phyloP scores from a whole-genome alignment of 2,329 filamentous ascomycete species.

The Whalleya microplaca region DNA sequence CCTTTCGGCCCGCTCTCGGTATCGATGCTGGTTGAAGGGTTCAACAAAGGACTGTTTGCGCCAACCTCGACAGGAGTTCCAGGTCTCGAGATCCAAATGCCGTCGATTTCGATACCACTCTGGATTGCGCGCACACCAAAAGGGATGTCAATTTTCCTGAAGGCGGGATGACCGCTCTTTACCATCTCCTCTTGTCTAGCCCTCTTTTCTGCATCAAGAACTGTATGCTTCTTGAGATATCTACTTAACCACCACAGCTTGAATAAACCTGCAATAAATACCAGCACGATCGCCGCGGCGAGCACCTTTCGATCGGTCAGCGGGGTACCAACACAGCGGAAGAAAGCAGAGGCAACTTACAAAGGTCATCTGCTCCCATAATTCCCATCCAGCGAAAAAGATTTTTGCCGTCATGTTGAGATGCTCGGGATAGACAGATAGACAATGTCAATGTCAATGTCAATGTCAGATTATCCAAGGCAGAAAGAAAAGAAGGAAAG shows the following conservation, averaged over 20 bases:
- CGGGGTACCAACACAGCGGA: background rate
- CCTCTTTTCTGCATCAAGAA: slow-evolving; percentile 69
- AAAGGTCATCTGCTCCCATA: slow-evolving; percentile 91
- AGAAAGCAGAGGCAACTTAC: slow-evolving; percentile 55
- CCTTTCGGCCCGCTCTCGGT: slow-evolving; percentile 29
- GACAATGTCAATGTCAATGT: background rate
- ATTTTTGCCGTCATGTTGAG: slow-evolving; percentile 43
- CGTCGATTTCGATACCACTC: slow-evolving; percentile 80
- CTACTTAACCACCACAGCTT: slow-evolving; percentile 70
- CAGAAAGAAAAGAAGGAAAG: slow-evolving; percentile 18
- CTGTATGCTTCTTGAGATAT: slow-evolving; percentile 58
- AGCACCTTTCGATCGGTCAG: slow-evolving; percentile 61
- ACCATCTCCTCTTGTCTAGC: slow-evolving; percentile 56
- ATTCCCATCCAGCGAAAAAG: slow-evolving; percentile 72
- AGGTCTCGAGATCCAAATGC: slow-evolving; percentile 73
- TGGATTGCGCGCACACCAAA: slow-evolving; percentile 88
- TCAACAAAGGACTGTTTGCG: slow-evolving; percentile 25
- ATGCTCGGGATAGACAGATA: slow-evolving; percentile 24
- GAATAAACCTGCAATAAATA: slow-evolving; percentile 68
- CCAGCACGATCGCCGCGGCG: slow-evolving; percentile 69
- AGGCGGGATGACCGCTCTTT: slow-evolving; percentile 54
- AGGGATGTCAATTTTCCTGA: slow-evolving; percentile 65
- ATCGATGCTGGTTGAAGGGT: slow-evolving; percentile 30
- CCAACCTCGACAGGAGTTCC: slow-evolving; percentile 41
- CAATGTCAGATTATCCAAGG: slow-evolving; percentile 26